These are phyloP conservation scores for Erythrophleum ivorense DNA, from an alignment of 331 rosid species.

Conservation along the genomic window DNA sequence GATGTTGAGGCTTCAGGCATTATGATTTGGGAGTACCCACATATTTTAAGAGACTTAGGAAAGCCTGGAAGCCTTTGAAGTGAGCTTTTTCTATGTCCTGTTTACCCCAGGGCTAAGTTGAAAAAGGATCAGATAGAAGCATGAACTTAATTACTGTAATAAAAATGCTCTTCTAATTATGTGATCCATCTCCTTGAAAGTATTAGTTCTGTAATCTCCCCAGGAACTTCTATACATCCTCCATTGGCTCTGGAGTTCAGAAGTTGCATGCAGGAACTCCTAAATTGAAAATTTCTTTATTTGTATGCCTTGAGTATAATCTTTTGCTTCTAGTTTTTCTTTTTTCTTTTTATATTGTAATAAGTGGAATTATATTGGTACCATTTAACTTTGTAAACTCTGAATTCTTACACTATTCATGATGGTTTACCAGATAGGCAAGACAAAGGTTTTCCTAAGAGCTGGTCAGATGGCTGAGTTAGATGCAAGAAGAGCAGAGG, in stretches of 20 bases:
- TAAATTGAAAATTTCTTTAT: conserved; percentile 23
- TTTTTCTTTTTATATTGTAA: not conserved
- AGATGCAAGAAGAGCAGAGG: conserved; percentile 95
- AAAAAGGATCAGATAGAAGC: conserved; percentile 16
- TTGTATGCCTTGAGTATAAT: conserved; percentile 21
- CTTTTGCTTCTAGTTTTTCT: conserved; percentile 23
- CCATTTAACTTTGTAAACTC: conserved; percentile 23
- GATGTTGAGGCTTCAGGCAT: conserved; percentile 5
- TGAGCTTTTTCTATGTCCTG: conserved; percentile 23
- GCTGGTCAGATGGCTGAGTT: conserved; percentile 99
- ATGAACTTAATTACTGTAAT: not conserved
- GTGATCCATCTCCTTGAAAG: conserved; percentile 11
- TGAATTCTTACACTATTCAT: conserved; percentile 40
- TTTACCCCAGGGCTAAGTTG: conserved; percentile 4
- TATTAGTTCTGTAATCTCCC: not conserved
- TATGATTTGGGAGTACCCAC: conserved; percentile 9
- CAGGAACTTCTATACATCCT: conserved; percentile 26
- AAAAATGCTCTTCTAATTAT: conserved; percentile 3
- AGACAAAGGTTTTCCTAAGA: conserved; percentile 84
- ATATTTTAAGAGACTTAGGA: conserved; percentile 27
- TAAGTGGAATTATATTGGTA: conserved; percentile 4
- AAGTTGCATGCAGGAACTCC: not conserved
- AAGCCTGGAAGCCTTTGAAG: conserved; percentile 21
- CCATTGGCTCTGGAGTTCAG: conserved; percentile 13
- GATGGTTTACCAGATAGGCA: conserved; percentile 84